Evolutionary conservation across 352 stramenopile species (phyloP), one percentile per base, ranked within the genome.

Genomic region (Aphanomyces cochlioides): DNA sequence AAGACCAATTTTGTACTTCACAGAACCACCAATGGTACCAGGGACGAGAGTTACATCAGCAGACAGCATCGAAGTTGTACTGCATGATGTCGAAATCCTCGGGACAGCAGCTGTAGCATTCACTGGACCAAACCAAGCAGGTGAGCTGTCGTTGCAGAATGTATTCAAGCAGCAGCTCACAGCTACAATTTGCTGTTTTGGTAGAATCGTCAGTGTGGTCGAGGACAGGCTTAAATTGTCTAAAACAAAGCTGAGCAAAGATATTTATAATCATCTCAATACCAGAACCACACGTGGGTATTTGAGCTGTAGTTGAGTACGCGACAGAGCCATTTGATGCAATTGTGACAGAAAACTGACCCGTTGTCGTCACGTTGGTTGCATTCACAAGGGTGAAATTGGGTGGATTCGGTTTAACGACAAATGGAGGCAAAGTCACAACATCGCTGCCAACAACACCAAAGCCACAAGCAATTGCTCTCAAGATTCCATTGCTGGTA

Each of bases 181-280:
- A 0, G 82, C 80, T 47, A 56, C 72, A 12, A 91, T 68, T 4
- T 83, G 67, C 38, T 89, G 78, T 17, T 72, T 80, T 15, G 84
- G 79, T 5, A 47, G 73, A 6, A 79, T 65, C 0, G 61, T 70
- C 19, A 77, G 12, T 34, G 60, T 67, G 21, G 28, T 28, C 28
- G 28, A 28, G 28, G 2, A 28, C 28, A 28, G 28, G 28, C 28
- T 2, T 28, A 2, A 10, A 39, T 34, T 38, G 50, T 58, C 8
- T n/a, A 19, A 19, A 58, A 8, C 58, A 47, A 66, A 15, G 38
- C 5, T 64, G 56, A 13, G 19, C 36, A 28, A 64, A 41, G 7
- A 64, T 38, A 15, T 2, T 64, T 38, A 38, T 43, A 15, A 21
- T 15, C 6, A 19, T 15, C 10, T 28, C 56, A 64, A 21, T 38